Percentiles rank a stretch among this genome's conserved stretches.
These are phyloP conservation scores for Clavispora santaluciae DNA, from an alignment of 805 yeast species.

Conservation along the genomic window DNA sequence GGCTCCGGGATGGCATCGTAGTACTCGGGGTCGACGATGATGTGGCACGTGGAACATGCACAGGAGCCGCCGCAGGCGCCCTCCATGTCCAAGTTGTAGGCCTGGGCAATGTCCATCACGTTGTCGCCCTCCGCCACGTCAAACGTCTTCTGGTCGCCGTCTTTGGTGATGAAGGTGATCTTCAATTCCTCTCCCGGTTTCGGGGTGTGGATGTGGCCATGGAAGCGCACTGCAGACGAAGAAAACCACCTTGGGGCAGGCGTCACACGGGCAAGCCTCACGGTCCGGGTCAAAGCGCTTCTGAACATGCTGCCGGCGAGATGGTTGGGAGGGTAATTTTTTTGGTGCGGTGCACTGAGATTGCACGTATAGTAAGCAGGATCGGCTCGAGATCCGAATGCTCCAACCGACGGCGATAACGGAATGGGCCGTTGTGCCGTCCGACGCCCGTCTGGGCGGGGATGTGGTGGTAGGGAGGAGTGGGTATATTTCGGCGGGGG, in stretches of 20 bases:
- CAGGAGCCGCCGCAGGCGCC: conserved; percentile 99
- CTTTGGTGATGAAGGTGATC: conserved; percentile 86
- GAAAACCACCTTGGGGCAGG: not conserved
- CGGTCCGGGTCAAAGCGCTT: not conserved
- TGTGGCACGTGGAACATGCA: conserved; percentile 97
- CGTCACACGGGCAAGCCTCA: not conserved
- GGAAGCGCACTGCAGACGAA: conserved; percentile 25
- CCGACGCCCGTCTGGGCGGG: not conserved
- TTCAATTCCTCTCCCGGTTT: conserved; percentile 84
- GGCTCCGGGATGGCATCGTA: conserved; percentile 93
- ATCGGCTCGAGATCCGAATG: not conserved
- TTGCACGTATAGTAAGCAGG: conserved; percentile 7
- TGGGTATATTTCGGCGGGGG: not conserved
- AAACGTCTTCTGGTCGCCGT: conserved; percentile 73
- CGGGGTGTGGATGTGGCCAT: conserved; percentile 88
- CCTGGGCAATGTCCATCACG: conserved; percentile 90
- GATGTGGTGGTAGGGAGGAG: not conserved
- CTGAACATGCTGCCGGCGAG: not conserved
- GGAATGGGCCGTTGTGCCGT: no score
- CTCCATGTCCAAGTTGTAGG: conserved; percentile 90
- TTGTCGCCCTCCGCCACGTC: conserved; percentile 94
- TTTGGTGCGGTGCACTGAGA: conserved; percentile 3
- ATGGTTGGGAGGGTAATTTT: not conserved
- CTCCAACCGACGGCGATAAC: not conserved
- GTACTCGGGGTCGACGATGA: conserved; percentile 91